These are phyloP conservation scores for Allodekkera sacchari DNA, from an alignment of 805 yeast genomes.

Conservation along the genomic window DNA sequence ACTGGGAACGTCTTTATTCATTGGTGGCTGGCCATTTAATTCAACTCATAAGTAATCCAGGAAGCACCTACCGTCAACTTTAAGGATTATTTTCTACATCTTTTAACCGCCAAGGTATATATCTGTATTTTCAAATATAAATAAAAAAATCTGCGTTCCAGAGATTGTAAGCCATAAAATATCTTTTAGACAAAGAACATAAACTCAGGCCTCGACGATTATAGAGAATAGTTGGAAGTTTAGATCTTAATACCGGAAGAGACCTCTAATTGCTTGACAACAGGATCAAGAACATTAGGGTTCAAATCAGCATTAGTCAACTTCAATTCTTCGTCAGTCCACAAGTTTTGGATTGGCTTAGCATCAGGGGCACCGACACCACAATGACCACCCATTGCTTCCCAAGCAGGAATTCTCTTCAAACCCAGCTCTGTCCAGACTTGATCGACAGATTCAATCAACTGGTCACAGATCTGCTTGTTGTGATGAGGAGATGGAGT, in stretches of 20 bases:
- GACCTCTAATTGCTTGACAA: constrained; percentile 54
- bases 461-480: constrained; percentile 62
- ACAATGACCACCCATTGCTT: constrained; percentile 73
- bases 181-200: too few species aligned
- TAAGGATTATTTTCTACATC: too few species aligned
- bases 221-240: too few species aligned
- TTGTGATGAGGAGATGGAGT: constrained; percentile 99
- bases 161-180: too few species aligned
- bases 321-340: constrained; percentile 77
- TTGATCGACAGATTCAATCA: constrained; percentile 71
- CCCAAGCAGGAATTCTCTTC: constrained; percentile 74
- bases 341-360: constrained; percentile 50
- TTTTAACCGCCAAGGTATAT: too few species aligned
- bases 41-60: too few species aligned
- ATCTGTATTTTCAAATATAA: too few species aligned
- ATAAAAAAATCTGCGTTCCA: too few species aligned
- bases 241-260: constrained; percentile 51
- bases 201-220: too few species aligned
- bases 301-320: constrained; percentile 58
- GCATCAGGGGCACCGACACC: constrained; percentile 64
- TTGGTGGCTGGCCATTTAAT: too few species aligned
- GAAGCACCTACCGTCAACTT: too few species aligned
- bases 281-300: constrained; percentile 57
- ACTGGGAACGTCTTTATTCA: too few species aligned
- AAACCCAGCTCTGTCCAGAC: constrained; percentile 71